Evolutionary conservation across 2,329 filamentous ascomycete genomes (phyloP).

Genomic region (Pestalotiopsis sp.): DNA sequence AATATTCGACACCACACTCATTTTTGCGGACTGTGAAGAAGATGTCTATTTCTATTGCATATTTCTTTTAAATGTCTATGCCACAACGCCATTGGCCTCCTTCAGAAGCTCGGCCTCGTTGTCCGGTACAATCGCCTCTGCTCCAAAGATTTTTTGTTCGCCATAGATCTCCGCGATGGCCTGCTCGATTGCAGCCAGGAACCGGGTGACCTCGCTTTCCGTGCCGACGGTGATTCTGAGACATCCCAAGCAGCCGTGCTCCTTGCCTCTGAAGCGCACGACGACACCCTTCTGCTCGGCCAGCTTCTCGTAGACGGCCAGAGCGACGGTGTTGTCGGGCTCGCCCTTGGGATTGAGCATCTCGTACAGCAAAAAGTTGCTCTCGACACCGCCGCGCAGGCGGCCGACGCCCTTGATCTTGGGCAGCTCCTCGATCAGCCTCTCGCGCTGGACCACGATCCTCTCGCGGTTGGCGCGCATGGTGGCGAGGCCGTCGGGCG

Average conservation of each 20-base stretch:
- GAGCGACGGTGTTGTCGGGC: slow-evolving; percentile 77
- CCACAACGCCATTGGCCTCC: slow-evolving; percentile 38
- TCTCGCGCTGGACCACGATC: slow-evolving; percentile 76
- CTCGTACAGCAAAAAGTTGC: slow-evolving; percentile 91
- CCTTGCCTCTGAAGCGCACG: slow-evolving; percentile 90
- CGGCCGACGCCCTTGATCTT: slow-evolving; percentile 76
- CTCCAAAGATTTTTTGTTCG: slow-evolving; percentile 40
- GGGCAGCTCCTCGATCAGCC: slow-evolving; percentile 74
- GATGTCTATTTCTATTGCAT: background rate
- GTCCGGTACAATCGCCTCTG: slow-evolving; percentile 18
- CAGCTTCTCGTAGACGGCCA: slow-evolving; percentile 80
- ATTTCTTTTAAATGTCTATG: slow-evolving; percentile 25
- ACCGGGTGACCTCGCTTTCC: slow-evolving; percentile 78
- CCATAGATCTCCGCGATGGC: slow-evolving; percentile 50
- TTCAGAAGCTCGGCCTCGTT: slow-evolving; percentile 39
- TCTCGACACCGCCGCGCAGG: slow-evolving; percentile 76
- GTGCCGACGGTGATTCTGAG: slow-evolving; percentile 92
- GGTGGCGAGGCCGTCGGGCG: slow-evolving; percentile 65
- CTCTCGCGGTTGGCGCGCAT: slow-evolving; percentile 73
- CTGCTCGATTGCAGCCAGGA: slow-evolving; percentile 68
- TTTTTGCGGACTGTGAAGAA: background rate
- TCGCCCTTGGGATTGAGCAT: slow-evolving; percentile 73
- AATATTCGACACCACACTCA: background rate
- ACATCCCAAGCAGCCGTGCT: slow-evolving; percentile 86
- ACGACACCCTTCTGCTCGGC: slow-evolving; percentile 89